Percentiles rank a stretch among this genome's conserved stretches.
Conservation (phyloP, 1,284 basidiomycete species). For the Heterobasidion occidentale region DNA sequence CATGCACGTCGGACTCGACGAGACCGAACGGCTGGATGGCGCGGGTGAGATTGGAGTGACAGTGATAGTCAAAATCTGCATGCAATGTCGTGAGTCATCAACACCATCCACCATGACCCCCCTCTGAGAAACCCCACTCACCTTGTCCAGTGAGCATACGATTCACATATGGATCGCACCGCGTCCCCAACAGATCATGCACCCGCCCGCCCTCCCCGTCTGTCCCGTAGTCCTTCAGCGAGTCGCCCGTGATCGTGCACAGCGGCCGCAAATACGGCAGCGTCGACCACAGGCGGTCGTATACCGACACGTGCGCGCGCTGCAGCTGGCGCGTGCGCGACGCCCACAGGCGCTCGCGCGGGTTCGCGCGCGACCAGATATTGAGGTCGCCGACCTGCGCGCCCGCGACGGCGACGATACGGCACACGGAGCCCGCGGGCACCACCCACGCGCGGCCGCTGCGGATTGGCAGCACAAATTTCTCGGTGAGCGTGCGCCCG, state of each 20-base stretch:
- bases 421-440: background rate
- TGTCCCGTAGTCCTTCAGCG: background rate
- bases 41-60: background rate
- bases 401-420: background rate
- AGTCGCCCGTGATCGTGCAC: background rate
- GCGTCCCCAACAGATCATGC: background rate
- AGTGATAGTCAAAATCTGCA: background rate
- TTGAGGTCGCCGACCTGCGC: background rate
- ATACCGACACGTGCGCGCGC: background rate
- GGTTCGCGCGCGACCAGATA: background rate
- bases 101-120: background rate
- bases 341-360: background rate
- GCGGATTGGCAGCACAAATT: background rate
- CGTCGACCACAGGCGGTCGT: background rate
- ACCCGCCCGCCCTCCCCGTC: background rate
- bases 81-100: too few species aligned
- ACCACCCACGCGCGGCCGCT: background rate
- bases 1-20: background rate
- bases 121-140: background rate
- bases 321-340: background rate
- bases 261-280: background rate
- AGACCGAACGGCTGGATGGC: background rate
- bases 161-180: background rate
- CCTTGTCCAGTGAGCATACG: background rate
- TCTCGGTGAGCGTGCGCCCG: background rate